Evolutionary conservation across 208 protist genomes (phyloP), one percentile per base, ranked within the genome.

Genomic region (Leishmania tropica): DNA sequence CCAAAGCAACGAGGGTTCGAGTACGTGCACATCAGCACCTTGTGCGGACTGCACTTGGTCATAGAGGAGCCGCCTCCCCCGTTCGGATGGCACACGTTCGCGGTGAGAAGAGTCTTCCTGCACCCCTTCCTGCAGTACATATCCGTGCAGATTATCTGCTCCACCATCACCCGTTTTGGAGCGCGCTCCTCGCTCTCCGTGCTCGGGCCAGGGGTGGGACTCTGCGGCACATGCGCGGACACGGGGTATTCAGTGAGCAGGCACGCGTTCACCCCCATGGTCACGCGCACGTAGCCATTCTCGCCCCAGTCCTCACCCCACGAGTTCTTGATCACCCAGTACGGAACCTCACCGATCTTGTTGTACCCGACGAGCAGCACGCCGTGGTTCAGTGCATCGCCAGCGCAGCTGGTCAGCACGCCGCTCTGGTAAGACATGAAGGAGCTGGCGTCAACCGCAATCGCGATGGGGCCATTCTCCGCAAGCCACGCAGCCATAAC

Each of bases 281-380:
- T 56, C 76, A 98, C 89, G 45, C 82, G 85, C 19, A 97, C 86
- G 76, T 95, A 97, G 75, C 96, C 96, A 0, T 89, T 62, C 74
- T 94, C 84, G 71, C 96, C 96, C 93, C 94, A 98, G 62, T 51
- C 10, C 42, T 62, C 67, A 56, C 91, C 92, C 94, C 94, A 97
- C 35, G 83, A 91, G 88, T 98, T 98, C 87, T 97, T 97, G 74
- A 98, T 88, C 75, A 96, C 90, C 94, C 94, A 98, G 86, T 98
- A 98, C 51, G 90, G 87, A 40, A 67, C 3, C 51, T 84, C 81
- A 31, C 65, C 72, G 8, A 47, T 81, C 42, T 81, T 87, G 76
- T 95, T 90, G 85, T 95, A 98, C 75, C 92, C 95, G 6, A 98
- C 90, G 11, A 83, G 80, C 78, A 97, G 89, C 58, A 97, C 90